Conservation (phyloP, 768 basidiomycete genomes). For the Russula olivacea region DNA sequence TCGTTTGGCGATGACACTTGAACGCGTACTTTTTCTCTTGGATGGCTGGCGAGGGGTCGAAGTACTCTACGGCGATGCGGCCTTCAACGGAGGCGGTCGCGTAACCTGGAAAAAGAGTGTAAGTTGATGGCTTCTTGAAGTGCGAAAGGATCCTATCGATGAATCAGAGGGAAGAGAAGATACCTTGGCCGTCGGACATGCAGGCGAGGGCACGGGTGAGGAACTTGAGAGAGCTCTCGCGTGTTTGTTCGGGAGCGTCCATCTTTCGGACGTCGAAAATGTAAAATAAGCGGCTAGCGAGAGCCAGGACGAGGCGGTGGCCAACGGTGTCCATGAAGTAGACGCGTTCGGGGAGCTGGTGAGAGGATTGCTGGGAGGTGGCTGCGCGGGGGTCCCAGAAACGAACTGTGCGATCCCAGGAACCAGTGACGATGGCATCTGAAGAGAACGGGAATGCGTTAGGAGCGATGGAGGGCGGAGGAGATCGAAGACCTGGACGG, state of each 20-base stretch:
- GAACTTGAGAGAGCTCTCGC: slow-evolving; percentile 93
- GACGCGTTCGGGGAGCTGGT: slow-evolving; percentile 77
- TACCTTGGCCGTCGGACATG: slow-evolving; percentile 90
- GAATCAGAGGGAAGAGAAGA: slow-evolving; percentile 14
- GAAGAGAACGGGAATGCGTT: not conserved
- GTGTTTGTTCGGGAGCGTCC: slow-evolving; percentile 62
- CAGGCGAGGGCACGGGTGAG: slow-evolving; percentile 89
- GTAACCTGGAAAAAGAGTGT: slow-evolving; percentile 52
- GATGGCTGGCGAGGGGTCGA: slow-evolving; percentile 67
- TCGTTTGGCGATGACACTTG: slow-evolving; percentile 90
- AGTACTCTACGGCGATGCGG: slow-evolving; percentile 95
- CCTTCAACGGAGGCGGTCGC: slow-evolving; percentile 93
- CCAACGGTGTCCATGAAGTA: slow-evolving; percentile 79
- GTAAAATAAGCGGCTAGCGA: slow-evolving; percentile 75
- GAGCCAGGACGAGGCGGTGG: slow-evolving; percentile 80
- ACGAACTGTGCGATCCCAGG: slow-evolving; percentile 87
- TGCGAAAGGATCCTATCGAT: slow-evolving; percentile 33
- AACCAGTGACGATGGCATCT: slow-evolving; percentile 80
- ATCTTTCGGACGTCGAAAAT: slow-evolving; percentile 86
- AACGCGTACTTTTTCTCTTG: slow-evolving; percentile 95
- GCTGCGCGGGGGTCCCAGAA: slow-evolving; percentile 79
- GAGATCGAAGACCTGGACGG: slow-evolving; percentile 27
- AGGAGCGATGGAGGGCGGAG: not conserved
- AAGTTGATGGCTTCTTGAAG: slow-evolving; percentile 53
- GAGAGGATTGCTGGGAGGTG: slow-evolving; percentile 50